phyloP scores from a whole-genome alignment of 2,329 filamentous ascomycete genomes.

The Alternaria solani region DNA sequence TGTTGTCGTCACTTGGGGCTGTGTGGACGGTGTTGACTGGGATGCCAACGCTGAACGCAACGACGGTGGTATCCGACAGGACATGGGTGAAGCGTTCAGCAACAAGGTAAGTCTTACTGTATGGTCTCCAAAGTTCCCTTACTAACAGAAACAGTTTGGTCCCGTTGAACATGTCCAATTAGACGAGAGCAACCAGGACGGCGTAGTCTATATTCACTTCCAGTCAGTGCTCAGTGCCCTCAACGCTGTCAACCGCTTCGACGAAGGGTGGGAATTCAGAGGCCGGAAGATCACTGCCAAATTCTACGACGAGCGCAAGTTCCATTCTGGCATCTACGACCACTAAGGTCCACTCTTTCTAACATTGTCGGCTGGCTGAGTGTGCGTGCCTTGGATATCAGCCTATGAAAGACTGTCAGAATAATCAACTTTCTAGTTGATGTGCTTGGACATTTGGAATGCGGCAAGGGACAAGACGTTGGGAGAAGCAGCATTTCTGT shows the following conservation, averaged over 20 bases:
- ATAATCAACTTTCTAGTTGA: neutral
- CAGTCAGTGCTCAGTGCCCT: slow-evolving; percentile 84
- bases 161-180: slow-evolving; percentile 82
- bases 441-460: neutral
- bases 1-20: slow-evolving; percentile 82
- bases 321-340: slow-evolving; percentile 64
- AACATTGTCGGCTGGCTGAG: neutral
- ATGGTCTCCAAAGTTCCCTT: neutral
- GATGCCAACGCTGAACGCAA: slow-evolving; percentile 74
- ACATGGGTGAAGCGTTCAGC: slow-evolving; percentile 93
- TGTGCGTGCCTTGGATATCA: neutral
- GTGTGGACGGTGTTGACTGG: slow-evolving; percentile 86
- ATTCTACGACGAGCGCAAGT: slow-evolving; percentile 84
- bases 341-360: slow-evolving; percentile 19
- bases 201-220: slow-evolving; percentile 90
- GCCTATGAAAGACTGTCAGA: neutral
- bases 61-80: slow-evolving; percentile 76
- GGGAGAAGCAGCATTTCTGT: neutral
- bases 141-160: slow-evolving; percentile 68
- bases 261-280: slow-evolving; percentile 92
- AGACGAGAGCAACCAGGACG: slow-evolving; percentile 62
- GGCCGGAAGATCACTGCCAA: slow-evolving; percentile 82
- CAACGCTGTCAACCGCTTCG: slow-evolving; percentile 85
- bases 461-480: neutral
- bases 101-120: slow-evolving; percentile 66